Evolutionary conservation across 768 basidiomycete genomes (phyloP).

Genomic region (Pleurotus giganteus): DNA sequence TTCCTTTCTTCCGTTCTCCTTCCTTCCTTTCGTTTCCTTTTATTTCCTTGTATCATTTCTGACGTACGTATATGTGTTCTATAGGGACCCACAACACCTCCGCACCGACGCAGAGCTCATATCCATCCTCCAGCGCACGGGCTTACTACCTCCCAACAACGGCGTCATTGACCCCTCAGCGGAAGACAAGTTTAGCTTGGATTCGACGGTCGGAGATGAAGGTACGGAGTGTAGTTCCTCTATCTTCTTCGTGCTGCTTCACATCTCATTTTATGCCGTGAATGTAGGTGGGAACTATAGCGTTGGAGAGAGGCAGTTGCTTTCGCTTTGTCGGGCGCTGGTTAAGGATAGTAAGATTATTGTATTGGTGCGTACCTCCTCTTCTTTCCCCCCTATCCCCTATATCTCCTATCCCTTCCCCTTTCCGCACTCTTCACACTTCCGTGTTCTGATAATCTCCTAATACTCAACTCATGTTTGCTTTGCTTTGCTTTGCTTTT

Average conservation of each 20-base stretch:
- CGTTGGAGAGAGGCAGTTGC: conserved; percentile 63
- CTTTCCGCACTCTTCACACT: no score
- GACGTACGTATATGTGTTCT: not conserved
- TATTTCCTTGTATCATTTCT: no score
- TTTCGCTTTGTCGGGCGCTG: conserved; percentile 60
- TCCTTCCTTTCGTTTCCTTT: no score
- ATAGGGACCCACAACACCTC: conserved; percentile 50
- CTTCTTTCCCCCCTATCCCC: not conserved
- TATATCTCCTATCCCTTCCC: not conserved
- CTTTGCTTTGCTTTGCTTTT: no score
- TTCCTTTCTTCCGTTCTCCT: no score
- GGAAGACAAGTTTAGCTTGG: conserved; percentile 66
- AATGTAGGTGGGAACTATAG: conserved; percentile 54
- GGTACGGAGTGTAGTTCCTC: conserved; percentile 29
- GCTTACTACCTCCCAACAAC: conserved; percentile 53
- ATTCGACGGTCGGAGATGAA: conserved; percentile 59
- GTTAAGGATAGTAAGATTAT: conserved; percentile 60
- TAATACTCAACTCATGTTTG: no score
- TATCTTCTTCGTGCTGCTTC: not conserved
- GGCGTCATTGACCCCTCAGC: conserved; percentile 41
- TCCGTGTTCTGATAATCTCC: no score
- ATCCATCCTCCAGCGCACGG: conserved; percentile 55
- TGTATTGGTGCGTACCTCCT: conserved; percentile 38
- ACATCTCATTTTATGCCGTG: not conserved
- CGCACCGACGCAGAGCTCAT: conserved; percentile 63